Base-by-base conservation (phyloP, 1,284 basidiomycete species). In the Boletus semigastroideus region DNA sequence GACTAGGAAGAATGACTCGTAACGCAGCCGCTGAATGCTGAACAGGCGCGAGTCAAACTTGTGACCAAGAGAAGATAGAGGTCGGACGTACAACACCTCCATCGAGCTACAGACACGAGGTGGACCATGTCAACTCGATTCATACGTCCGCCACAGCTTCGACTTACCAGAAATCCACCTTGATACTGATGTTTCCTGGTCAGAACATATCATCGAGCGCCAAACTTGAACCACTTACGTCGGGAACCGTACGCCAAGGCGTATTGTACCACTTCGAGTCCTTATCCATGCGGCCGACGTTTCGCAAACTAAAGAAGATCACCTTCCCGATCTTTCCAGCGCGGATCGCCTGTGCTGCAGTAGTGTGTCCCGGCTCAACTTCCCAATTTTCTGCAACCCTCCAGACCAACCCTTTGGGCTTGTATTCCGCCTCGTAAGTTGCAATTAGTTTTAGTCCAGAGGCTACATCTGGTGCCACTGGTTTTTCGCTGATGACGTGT, bases 401-500 rank as follows among this genome's bases (percentile, higher is more conserved):
- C 92, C 92, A 94, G 34, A 90, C 71, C 31, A 93, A 67, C 2
- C 86, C 88, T 65, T 85, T 84, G 5, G 78, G 74, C 68, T 83
- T 82, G 72, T 83, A 92, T 34, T 71, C 66, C 42, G 66, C 65
- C 60, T 90, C 80, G 64, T 90, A 94, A 48, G 74, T 76, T 39
- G 77, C 73, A 62, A 94, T 84, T 33, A 93, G 75, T 52, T 74
- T 72, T 42, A 80, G 68, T 1, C 87, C 92, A 4, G 74, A 71
- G 33, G 75, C 74, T 30, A 93, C 83, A 59, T 87, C 83, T 36
- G 83, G 76, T 2, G 83, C 89, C n/a, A 94, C 77, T 7, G 92
- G 92, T 64, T 94, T 94, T 75, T 93, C 87, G 67, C 85, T 87
- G 51, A 94, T 68, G 45, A 94, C 90, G 61, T 93, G 88, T 71